A percentile compares a stretch with the other conserved stretches of the same genome.
Evolutionary conservation across 2,329 filamentous ascomycete species (phyloP).

Genomic region (Biscogniauxia marginata): DNA sequence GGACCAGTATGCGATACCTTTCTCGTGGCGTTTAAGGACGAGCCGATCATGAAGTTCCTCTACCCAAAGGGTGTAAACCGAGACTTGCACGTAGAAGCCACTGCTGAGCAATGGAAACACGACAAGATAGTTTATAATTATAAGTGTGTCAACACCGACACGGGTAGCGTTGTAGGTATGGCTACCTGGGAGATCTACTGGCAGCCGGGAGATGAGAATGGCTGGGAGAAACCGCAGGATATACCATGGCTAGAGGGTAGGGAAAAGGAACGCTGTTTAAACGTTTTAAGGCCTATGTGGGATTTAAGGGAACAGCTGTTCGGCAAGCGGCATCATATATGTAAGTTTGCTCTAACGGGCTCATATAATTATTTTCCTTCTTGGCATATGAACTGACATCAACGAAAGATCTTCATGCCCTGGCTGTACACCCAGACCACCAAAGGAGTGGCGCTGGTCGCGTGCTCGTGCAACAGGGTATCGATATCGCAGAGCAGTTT

Average conservation of each 20-base stretch:
- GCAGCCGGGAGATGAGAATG: slow-evolving; percentile 13
- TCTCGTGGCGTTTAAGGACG: slow-evolving; percentile 25
- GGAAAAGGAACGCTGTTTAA: slow-evolving; percentile 19
- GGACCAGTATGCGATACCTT: slow-evolving; percentile 25
- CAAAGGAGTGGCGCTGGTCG: slow-evolving; percentile 22
- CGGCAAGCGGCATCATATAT: slow-evolving; percentile 22
- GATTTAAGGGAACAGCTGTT: slow-evolving; percentile 26
- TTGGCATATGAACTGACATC: background rate
- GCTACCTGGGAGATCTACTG: slow-evolving; percentile 29
- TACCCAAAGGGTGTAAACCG: slow-evolving; percentile 18
- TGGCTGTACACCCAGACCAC: slow-evolving; percentile 26
- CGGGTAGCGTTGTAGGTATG: slow-evolving; percentile 26
- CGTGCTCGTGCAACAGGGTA: slow-evolving; percentile 26
- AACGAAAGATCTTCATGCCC: slow-evolving; percentile 22
- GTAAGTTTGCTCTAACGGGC: slow-evolving; percentile 14
- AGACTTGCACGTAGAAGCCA: slow-evolving; percentile 13
- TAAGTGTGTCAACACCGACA: slow-evolving; percentile 26
- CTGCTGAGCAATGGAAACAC: slow-evolving; percentile 8
- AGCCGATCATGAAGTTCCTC: slow-evolving; percentile 16
- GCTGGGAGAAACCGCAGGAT: slow-evolving; percentile 22
- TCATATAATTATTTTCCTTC: background rate
- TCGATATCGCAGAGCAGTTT: slow-evolving; percentile 22
- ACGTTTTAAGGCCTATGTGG: slow-evolving; percentile 19
- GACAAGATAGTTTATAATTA: slow-evolving; percentile 20
- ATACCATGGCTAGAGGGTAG: slow-evolving; percentile 23